These are phyloP conservation scores for Aspergillus steynii DNA, from an alignment of 495 filamentous ascomycete species.

Conservation along the genomic window DNA sequence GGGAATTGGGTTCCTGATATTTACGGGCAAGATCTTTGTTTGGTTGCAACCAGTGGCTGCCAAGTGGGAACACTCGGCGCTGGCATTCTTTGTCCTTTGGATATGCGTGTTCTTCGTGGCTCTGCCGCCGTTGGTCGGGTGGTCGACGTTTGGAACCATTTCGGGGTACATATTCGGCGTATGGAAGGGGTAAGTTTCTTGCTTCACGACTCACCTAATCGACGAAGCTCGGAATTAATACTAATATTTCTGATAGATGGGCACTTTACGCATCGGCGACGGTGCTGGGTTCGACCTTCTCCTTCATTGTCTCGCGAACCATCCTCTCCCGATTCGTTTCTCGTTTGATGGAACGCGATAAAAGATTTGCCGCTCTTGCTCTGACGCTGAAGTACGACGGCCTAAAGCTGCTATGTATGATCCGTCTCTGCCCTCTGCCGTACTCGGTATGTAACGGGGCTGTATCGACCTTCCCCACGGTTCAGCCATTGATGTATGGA, in stretches of 20 bases:
- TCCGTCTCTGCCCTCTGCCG: slow-evolving; percentile 89
- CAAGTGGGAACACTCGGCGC: slow-evolving; percentile 65
- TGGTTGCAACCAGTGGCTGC: slow-evolving; percentile 68
- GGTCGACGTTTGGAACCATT: slow-evolving; percentile 81
- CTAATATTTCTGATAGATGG: slow-evolving; percentile 54
- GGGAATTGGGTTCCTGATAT: slow-evolving; percentile 67
- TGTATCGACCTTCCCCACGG: slow-evolving; percentile 87
- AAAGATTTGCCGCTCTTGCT: slow-evolving; percentile 69
- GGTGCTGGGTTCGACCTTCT: slow-evolving; percentile 70
- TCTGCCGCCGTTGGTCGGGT: slow-evolving; percentile 91
- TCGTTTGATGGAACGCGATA: slow-evolving; percentile 76
- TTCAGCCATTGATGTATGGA: slow-evolving; percentile 72
- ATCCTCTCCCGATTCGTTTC: slow-evolving; percentile 77
- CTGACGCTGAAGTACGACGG: slow-evolving; percentile 78
- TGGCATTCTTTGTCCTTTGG: slow-evolving; percentile 82
- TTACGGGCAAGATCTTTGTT: slow-evolving; percentile 74
- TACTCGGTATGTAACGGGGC: slow-evolving; percentile 94
- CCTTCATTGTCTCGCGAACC: slow-evolving; percentile 78
- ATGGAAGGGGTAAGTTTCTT: slow-evolving; percentile 64
- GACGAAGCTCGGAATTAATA: neutral
- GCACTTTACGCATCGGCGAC: slow-evolving; percentile 78
- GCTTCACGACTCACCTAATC: neutral
- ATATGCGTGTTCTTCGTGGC: slow-evolving; percentile 71
- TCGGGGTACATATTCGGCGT: slow-evolving; percentile 94
- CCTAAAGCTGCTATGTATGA: slow-evolving; percentile 86